Conservation (phyloP, 1,284 basidiomycete species). For the Ceratobasidium theobromae region DNA sequence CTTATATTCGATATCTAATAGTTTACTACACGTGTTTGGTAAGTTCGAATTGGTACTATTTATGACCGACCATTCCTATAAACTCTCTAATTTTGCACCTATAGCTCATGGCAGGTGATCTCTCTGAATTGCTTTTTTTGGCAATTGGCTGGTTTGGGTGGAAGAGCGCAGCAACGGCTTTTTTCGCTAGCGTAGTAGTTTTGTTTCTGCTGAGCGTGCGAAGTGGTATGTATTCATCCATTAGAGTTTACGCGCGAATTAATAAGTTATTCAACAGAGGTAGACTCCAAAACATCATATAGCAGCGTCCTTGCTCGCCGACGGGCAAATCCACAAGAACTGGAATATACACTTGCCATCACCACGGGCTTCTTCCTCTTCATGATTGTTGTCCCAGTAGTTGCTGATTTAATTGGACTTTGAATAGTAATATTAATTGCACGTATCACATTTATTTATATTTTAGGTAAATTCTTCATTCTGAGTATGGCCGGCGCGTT, state of each 20-base stretch:
- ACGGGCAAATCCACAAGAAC: slow-evolving; percentile 27
- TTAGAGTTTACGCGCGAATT: not conserved
- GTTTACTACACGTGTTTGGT: too few relatives aligned
- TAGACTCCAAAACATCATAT: slow-evolving; percentile 13
- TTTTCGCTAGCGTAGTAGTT: slow-evolving; percentile 18
- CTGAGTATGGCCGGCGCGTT: not conserved
- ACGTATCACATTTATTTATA: not conserved
- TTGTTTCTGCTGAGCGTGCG: slow-evolving; percentile 21
- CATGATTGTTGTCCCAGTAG: slow-evolving; percentile 15
- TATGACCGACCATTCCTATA: too few relatives aligned
- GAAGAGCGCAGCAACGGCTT: slow-evolving; percentile 22
- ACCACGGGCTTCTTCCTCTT: slow-evolving; percentile 26
- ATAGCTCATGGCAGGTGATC: slow-evolving; percentile 16
- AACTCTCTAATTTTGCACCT: not conserved
- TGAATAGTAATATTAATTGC: not conserved
- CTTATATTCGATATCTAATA: too few relatives aligned
- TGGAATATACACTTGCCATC: slow-evolving; percentile 29
- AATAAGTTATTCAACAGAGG: slow-evolving; percentile 1
- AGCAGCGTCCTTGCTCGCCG: slow-evolving; percentile 13
- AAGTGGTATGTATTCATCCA: slow-evolving; percentile 10
- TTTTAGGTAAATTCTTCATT: not conserved
- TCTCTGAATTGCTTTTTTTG: slow-evolving; percentile 26
- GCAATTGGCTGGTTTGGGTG: slow-evolving; percentile 31
- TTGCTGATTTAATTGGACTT: slow-evolving; percentile 10
- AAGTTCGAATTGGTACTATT: too few relatives aligned